Evolutionary conservation across 2,329 filamentous ascomycete species (phyloP), one percentile per base, ranked within the genome.

Genomic region (Pseudocercospora ulei): DNA sequence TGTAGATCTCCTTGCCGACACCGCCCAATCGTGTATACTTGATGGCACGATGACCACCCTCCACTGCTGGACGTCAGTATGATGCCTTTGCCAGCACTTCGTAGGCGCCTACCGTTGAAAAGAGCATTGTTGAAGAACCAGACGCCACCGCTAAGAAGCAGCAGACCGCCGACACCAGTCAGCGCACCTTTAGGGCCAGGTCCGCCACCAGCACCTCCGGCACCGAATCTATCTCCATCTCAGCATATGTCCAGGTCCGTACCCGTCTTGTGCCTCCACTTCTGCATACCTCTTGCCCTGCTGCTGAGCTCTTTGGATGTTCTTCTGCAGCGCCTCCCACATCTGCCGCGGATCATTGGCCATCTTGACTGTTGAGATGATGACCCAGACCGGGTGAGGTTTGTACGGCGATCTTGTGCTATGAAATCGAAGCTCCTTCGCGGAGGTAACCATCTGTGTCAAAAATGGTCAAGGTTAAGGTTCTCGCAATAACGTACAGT

Each of bases 41-140:
- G 74, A 98, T 98, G 51, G 90, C 90, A 61, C 90, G 80, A 66
- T 96, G 90, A 68, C 90, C 90, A 79, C 90, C 90, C 60, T 98
- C 90, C 56, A 98, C 90, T 59, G 35, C 17, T 28, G 9, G 2
- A 6, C 17, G 29, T 49, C 34, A 50, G 45, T 8, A 38, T 16
- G 9, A 19, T 31, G 27, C 26, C 18, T 16, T 9, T 11, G 5
- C 5, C 13, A 20, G 20, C 7, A 25, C 12, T 6, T 27, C 9
- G 16, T 4, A 3, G 5, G 8, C 25, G 54, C 62, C 28, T 62
- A 78, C 76, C 76, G 67, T 80, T 81, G 65, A 80, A 81, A 5
- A 81, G 69, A 33, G 76, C 71, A 62, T 78, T 78, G 52, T 78
- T 73, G 49, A 71, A 66, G 35, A 75, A 51, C 47, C 73, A 62